Conservation (phyloP, 805 yeast genomes). For the Torulaspora quercuum region DNA sequence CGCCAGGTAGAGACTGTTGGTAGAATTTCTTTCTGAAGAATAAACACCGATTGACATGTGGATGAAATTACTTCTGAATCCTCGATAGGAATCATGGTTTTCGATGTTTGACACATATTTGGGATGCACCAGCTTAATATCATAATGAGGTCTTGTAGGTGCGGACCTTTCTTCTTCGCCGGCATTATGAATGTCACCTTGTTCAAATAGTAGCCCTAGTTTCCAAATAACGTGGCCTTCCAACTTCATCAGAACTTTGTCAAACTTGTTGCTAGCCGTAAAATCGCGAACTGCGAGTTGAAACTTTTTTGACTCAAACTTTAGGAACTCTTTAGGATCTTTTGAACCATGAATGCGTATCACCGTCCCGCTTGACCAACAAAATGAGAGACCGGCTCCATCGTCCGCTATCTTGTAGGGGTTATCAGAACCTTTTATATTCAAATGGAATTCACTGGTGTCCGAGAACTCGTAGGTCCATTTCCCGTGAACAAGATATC, state of each 20-base stretch:
- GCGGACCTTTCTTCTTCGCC: slow-evolving; percentile 44
- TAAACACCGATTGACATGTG: slow-evolving; percentile 48
- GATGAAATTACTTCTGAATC: slow-evolving; percentile 60
- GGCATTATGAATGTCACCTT: slow-evolving; percentile 43
- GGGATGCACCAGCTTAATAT: slow-evolving; percentile 59
- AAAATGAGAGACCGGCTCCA: slow-evolving; percentile 61
- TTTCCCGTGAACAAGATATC: slow-evolving; percentile 53
- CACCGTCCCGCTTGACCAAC: slow-evolving; percentile 56
- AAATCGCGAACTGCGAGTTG: slow-evolving; percentile 52
- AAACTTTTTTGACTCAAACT: slow-evolving; percentile 54
- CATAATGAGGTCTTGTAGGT: slow-evolving; percentile 59
- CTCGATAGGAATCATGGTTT: slow-evolving; percentile 57
- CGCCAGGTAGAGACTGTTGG: slow-evolving; percentile 67
- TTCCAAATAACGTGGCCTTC: slow-evolving; percentile 73
- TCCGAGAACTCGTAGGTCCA: slow-evolving; percentile 46
- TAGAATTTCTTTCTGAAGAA: slow-evolving; percentile 39
- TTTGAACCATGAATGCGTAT: slow-evolving; percentile 50
- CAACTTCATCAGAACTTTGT: slow-evolving; percentile 57
- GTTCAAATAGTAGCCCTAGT: slow-evolving; percentile 69
- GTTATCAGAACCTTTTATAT: slow-evolving; percentile 56
- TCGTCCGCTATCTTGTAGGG: slow-evolving; percentile 58
- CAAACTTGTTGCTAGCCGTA: slow-evolving; percentile 30
- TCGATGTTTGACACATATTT: slow-evolving; percentile 38
- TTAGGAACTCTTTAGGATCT: slow-evolving; percentile 48
- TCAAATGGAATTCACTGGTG: slow-evolving; percentile 52